Evolutionary conservation across 805 yeast species (phyloP).

Genomic region (Pichia exigua): DNA sequence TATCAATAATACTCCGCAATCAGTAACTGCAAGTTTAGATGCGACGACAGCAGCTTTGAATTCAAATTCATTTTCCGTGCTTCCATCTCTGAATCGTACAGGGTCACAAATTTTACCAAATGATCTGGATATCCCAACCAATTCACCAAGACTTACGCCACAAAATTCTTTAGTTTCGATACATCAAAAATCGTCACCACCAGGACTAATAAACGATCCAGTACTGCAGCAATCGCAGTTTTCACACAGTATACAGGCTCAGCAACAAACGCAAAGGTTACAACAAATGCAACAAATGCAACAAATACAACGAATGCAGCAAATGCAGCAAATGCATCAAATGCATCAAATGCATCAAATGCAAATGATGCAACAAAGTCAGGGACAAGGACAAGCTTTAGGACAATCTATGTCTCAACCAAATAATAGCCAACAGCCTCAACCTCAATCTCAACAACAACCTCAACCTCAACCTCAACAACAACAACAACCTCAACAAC

Average conservation of each 20-base stretch:
- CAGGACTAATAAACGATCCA: not conserved
- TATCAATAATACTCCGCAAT: not conserved
- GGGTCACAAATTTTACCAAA: not conserved
- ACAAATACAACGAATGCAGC: constrained; percentile 3
- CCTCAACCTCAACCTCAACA: not conserved
- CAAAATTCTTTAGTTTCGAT: not conserved
- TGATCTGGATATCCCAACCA: not conserved
- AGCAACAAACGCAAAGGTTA: constrained; percentile 1
- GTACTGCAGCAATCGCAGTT: not conserved
- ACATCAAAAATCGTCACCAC: not conserved
- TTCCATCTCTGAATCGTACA: not conserved
- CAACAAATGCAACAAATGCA: constrained; percentile 7
- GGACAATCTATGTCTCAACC: not conserved
- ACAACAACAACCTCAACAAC: not conserved
- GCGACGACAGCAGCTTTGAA: not conserved
- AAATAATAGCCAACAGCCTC: not conserved
- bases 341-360: not conserved
- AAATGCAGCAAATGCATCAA: not conserved
- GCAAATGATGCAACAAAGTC: not conserved
- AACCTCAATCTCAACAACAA: not conserved
- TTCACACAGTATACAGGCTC: not conserved
- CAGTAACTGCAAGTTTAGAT: not conserved
- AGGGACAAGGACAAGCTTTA: not conserved
- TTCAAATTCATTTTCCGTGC: not conserved
- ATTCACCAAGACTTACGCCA: not conserved